Evolutionary conservation across 2,329 filamentous ascomycete species (phyloP), one percentile per base, ranked within the genome.

Genomic region (Sporothrix sp.): DNA sequence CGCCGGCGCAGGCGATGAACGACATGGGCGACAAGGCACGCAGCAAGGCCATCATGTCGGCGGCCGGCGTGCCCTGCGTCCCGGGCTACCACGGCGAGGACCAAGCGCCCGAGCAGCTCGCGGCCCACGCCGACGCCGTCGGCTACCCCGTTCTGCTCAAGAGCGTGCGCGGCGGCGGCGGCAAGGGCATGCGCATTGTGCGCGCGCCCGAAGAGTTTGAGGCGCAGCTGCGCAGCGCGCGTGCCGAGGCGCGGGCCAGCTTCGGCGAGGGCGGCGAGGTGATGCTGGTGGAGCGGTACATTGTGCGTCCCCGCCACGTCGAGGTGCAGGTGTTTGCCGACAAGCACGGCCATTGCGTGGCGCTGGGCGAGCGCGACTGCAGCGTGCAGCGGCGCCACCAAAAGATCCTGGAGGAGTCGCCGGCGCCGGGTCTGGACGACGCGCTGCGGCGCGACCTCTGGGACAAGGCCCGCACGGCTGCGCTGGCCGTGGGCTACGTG

Each of bases 41-140:
- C 53, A 93, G 87, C 48, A 98, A 98, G 67, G 86, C 95, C 64
- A 96, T 98, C 63, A 97, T 98, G 93, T 88, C 80, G 30, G 81
- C 81, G 4, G 91, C 93, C n/a, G 88, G 89, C 8, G 93, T 98
- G 3, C 90, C 90, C 4, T 97, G 93, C 61, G 93, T 98, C 44
- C 93, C 93, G 0, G 93, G 93, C 1, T 98, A 98, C 62, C 93
- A 97, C 64, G 93, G 93, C 16, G 61, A 74, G 1, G 87, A 95
- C 48, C 93, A 98, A 69, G 80, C 84, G 44, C 73, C 76, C 42
- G 65, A 70, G 50, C 67, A 78, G 57, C 65, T 84, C 23, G 63
- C 54, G 0, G 69, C 72, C 9, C 81, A 91, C 63, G 91, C 93
- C 7, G 78, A 78, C 59, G 80, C 85, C 57, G 72, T 85, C 57